These are phyloP conservation scores for Apium graveolens DNA, from an alignment of 129 eudicot species.

Conservation along the genomic window DNA sequence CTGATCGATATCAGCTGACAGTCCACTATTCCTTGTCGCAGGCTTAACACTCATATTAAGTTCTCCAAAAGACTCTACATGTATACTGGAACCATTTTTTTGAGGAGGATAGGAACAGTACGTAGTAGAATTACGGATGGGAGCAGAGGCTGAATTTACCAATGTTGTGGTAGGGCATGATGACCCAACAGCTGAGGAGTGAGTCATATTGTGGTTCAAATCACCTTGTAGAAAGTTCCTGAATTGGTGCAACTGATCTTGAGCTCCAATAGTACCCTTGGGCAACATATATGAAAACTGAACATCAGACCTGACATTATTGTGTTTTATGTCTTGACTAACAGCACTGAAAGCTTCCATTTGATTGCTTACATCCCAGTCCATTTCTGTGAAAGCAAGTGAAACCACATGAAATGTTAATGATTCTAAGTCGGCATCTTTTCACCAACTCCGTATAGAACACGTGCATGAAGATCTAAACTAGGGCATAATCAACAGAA, in stretches of 20 bases:
- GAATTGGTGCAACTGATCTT: conserved; percentile 45
- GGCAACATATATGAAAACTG: conserved; percentile 31
- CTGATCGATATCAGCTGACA: conserved; percentile 21
- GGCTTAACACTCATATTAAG: conserved; percentile 20
- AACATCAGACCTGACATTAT: conserved; percentile 36
- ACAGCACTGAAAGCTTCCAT: conserved; percentile 31
- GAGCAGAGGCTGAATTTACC: conserved; percentile 62
- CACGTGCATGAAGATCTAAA: conserved; percentile 22
- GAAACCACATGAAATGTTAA: conserved; percentile 56
- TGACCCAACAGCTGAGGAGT: conserved; percentile 68
- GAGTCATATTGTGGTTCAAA: conserved; percentile 54
- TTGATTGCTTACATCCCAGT: conserved; percentile 46
- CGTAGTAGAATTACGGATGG: conserved; percentile 66
- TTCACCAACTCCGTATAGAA: conserved; percentile 54
- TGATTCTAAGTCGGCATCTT: conserved; percentile 37
- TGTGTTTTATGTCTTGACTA: conserved; percentile 30
- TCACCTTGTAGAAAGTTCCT: conserved; percentile 69
- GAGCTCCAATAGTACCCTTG: conserved; percentile 31
- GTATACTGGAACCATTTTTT: conserved; percentile 7
- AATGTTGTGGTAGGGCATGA: conserved; percentile 70
- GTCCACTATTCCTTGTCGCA: conserved; percentile 11
- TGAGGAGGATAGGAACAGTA: conserved; percentile 43
- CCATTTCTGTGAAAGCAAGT: conserved; percentile 90
- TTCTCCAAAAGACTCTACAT: conserved; percentile 21
- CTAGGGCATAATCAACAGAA: conserved; percentile 2